Evolutionary conservation across 805 yeast genomes (phyloP).

Genomic region (Kazachstania psychrophila): DNA sequence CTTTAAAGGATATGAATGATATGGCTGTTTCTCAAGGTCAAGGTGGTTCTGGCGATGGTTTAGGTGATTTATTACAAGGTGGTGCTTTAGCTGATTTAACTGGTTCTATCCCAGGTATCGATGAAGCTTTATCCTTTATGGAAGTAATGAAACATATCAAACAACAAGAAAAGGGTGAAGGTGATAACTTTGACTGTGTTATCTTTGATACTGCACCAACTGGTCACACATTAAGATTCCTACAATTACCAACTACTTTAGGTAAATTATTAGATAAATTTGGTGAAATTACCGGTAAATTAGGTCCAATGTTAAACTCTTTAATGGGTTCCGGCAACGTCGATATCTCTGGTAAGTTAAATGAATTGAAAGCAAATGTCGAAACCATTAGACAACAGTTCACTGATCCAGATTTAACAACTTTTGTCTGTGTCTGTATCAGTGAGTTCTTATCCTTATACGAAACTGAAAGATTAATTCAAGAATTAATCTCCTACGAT

Average conservation of each 20-base stretch:
- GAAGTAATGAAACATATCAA: slow-evolving; percentile 96
- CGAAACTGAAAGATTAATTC: slow-evolving; percentile 96
- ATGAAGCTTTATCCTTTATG: slow-evolving; percentile 95
- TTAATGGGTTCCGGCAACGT: slow-evolving; percentile 60
- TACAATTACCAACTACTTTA: slow-evolving; percentile 87
- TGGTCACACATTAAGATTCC: slow-evolving; percentile 91
- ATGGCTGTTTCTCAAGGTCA: slow-evolving; percentile 35
- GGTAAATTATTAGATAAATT: slow-evolving; percentile 82
- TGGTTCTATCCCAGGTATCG: slow-evolving; percentile 94
- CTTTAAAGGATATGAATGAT: slow-evolving; percentile 77
- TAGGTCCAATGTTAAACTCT: slow-evolving; percentile 83
- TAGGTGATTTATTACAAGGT: slow-evolving; percentile 28
- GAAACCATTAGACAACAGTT: slow-evolving; percentile 88
- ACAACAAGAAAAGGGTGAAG: slow-evolving; percentile 43
- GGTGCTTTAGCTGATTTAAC: slow-evolving; percentile 66
- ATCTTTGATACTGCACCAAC: slow-evolving; percentile 99
- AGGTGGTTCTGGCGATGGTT: slow-evolving; percentile 31
- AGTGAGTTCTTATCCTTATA: slow-evolving; percentile 92
- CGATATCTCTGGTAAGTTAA: slow-evolving; percentile 60
- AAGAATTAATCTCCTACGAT: slow-evolving; percentile 86
- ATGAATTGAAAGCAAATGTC: slow-evolving; percentile 34
- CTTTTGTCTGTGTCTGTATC: slow-evolving; percentile 93
- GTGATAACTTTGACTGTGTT: slow-evolving; percentile 65
- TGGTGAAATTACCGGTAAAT: slow-evolving; percentile 71
- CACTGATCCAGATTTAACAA: slow-evolving; percentile 91